Base-by-base conservation (phyloP, 441 rosid species). In the Raphanus hybrid region DNA sequence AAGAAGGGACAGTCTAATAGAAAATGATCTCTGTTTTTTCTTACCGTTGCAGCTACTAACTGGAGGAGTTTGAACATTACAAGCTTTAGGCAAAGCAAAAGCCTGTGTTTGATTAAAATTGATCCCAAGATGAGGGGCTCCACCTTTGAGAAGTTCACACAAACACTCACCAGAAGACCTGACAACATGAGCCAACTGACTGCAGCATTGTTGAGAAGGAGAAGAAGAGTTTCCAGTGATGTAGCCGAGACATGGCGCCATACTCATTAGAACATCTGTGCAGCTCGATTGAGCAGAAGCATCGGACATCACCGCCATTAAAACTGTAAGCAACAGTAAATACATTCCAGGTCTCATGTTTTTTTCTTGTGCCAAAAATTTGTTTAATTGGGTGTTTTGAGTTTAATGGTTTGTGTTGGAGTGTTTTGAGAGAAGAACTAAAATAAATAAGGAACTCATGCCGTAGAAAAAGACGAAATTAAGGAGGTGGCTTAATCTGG, bases 51-150 rank as follows among this genome's bases (percentile, higher is more conserved):
- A 93, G 39, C 83, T 64, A 85, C 91, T 90, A 69, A 62, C 23
- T 8, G 99, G 89, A 32, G 91, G 96, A 76, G 99, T 91, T 78
- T 88, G 88, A 73, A 91, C 89, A 27, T 88, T 85, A 84, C 99
- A 95, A 34, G 92, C 90, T 27, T 73, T 80, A 37, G 97, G 97
- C 67, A 95, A 83, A 62, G 89, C 91, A 67, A 91, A 54, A 65
- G 97, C 97, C 70, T 74, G 94, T 18, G 96, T 93, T 76, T 79
- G 88, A 80, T 95, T 95, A 71, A 94, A 64, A 1, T 58, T 64
- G 75, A 92, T 54, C 69, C 94, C 96, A 8, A 93, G 77, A 0
- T 94, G 85, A 59, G 98, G 81, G 55, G 74, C 81, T 29, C 89
- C 89, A 8, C 87, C 92, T 3, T 81, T 85, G 5, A 91, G 85